These are phyloP conservation scores for Suhomyces guaymorum DNA, from an alignment of 1,139 yeast species.

Conservation along the genomic window DNA sequence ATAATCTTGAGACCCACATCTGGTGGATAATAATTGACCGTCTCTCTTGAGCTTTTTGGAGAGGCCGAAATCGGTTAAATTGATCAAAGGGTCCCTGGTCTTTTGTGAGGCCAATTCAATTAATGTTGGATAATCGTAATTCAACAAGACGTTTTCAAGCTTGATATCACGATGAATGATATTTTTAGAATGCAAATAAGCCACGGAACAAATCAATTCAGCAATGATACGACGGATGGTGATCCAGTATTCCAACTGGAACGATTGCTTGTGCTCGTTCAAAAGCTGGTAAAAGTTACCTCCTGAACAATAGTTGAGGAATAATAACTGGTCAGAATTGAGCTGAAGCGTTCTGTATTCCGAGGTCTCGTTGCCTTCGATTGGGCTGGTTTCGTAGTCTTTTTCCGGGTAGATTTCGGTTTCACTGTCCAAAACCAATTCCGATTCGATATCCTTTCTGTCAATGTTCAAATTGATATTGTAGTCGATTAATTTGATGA, in stretches of 20 bases:
- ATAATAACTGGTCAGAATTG: conserved; percentile 49
- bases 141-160: conserved; percentile 73
- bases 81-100: conserved; percentile 46
- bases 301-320: conserved; percentile 76
- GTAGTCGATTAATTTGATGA: conserved; percentile 38
- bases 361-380: conserved; percentile 8
- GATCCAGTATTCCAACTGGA: conserved; percentile 38
- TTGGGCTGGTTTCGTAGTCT: conserved; percentile 7
- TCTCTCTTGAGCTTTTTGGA: conserved; percentile 64
- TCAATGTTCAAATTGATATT: conserved; percentile 26
- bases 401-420: conserved; percentile 11
- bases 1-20: conserved; percentile 96
- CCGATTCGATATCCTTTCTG: conserved; percentile 23
- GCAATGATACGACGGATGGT: conserved; percentile 63
- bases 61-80: conserved; percentile 86
- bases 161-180: conserved; percentile 88
- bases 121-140: conserved; percentile 33
- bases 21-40: conserved; percentile 67
- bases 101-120: conserved; percentile 13
- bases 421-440: conserved; percentile 10
- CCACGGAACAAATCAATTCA: conserved; percentile 68
- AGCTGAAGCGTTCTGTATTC: conserved; percentile 30
- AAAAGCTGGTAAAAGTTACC: conserved; percentile 79
- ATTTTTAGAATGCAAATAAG: conserved; percentile 65
- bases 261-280: conserved; percentile 19